Conservation (phyloP, 2,329 filamentous ascomycete species). For the Onygenales sp. region DNA sequence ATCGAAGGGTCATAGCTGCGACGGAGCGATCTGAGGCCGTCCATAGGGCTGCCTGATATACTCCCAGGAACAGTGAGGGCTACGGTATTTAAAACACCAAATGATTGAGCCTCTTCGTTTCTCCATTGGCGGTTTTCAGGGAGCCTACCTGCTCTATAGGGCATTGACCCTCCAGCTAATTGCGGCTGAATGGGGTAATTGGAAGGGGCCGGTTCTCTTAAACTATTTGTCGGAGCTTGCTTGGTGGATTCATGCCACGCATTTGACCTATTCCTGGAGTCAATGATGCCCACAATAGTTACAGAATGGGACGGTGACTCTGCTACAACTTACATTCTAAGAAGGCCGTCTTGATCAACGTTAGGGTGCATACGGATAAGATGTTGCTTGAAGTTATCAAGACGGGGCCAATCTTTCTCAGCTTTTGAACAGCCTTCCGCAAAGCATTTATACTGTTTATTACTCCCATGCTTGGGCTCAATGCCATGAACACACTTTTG, state of each 20-base stretch:
- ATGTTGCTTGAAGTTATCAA: slow-evolving; percentile 82
- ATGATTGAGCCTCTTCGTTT: neutral
- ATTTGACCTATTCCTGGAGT: slow-evolving; percentile 17
- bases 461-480: slow-evolving; percentile 34
- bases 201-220: neutral
- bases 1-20: neutral
- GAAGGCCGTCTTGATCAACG: slow-evolving; percentile 33
- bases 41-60: neutral
- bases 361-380: slow-evolving; percentile 57
- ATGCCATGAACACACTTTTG: slow-evolving; percentile 20
- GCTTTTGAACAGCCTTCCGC: slow-evolving; percentile 47
- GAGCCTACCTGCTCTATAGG: neutral
- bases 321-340: slow-evolving; percentile 18
- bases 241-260: slow-evolving; percentile 26
- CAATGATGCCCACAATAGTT: neutral
- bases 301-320: too few relatives aligned
- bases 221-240: neutral
- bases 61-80: neutral
- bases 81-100: neutral
- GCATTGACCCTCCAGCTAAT: neutral
- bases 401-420: slow-evolving; percentile 65
- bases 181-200: neutral
- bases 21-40: too few relatives aligned
- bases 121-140: neutral
- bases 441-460: slow-evolving; percentile 52